Conservation (phyloP, 2,329 filamentous ascomycete species). For the Ceratocystis cacaofunesta region DNA sequence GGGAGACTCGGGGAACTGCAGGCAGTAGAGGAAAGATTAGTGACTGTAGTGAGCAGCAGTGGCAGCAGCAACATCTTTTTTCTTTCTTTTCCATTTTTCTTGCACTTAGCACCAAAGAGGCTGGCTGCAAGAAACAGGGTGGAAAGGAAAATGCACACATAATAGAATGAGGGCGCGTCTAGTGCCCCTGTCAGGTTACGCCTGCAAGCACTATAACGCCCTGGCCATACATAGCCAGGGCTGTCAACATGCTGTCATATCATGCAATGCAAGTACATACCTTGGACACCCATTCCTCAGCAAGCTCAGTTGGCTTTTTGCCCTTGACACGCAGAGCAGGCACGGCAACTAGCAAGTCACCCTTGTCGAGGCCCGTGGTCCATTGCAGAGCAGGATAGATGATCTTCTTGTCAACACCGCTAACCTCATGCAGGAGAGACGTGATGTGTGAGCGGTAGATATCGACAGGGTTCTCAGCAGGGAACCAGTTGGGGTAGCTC, state of each 20-base stretch:
- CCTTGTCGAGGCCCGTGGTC: conserved; percentile 67
- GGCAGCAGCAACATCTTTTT: too few relatives aligned
- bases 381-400: conserved; percentile 65
- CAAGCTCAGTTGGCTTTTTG: conserved; percentile 48
- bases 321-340: conserved; percentile 68
- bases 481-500: conserved; percentile 43
- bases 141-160: background rate
- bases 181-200: background rate
- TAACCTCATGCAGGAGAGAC: conserved; percentile 50
- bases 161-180: too few relatives aligned
- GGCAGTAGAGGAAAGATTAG: background rate
- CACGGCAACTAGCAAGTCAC: conserved; percentile 63
- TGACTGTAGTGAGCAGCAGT: background rate
- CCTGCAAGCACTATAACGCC: background rate
- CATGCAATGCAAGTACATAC: conserved; percentile 25
- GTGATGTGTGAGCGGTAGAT: conserved; percentile 67
- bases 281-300: conserved; percentile 45
- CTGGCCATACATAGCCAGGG: background rate
- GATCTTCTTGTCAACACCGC: conserved; percentile 52
- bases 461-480: conserved; percentile 60
- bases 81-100: too few relatives aligned
- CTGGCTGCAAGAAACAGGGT: background rate
- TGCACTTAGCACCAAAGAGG: too few relatives aligned
- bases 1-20: conserved; percentile 56
- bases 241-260: background rate